These are phyloP conservation scores for Sanghuangporus baumii DNA, from an alignment of 1,284 basidiomycete genomes.

Conservation along the genomic window DNA sequence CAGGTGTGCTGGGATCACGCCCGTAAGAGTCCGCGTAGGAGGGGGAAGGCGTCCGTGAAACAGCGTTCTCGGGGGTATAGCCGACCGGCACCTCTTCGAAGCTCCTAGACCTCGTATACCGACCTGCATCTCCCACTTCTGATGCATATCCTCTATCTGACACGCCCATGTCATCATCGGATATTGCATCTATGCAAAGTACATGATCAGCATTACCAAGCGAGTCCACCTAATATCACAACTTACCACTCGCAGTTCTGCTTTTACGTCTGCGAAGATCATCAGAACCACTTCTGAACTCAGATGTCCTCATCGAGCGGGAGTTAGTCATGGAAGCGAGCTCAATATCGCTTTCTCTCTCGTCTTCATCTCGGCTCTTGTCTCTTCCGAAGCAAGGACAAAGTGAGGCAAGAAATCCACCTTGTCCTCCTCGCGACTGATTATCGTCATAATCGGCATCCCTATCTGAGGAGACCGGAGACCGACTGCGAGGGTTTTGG, in stretches of 20 bases:
- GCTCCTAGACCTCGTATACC: neutral
- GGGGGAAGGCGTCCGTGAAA: too few species aligned
- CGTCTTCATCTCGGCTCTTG: neutral
- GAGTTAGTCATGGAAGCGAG: neutral
- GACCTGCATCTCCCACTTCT: neutral
- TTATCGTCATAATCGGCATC: neutral
- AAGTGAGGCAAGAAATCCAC: neutral
- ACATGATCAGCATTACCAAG: neutral
- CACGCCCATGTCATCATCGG: neutral
- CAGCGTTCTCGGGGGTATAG: too few species aligned
- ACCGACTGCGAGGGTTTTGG: neutral
- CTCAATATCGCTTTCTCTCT: neutral
- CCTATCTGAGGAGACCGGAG: neutral
- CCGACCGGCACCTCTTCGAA: neutral
- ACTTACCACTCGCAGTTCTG: neutral
- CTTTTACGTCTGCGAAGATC: constrained; percentile 1
- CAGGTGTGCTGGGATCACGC: too few species aligned
- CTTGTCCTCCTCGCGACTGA: neutral
- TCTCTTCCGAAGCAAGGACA: constrained; percentile 3
- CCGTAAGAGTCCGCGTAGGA: too few species aligned
- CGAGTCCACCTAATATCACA: neutral
- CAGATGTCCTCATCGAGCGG: neutral
- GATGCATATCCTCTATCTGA: neutral
- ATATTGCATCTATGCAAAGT: neutral
- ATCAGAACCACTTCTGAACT: neutral